Percentiles rank a stretch among this genome's conserved stretches.
Evolutionary conservation across 352 stramenopile species (phyloP).

Genomic region (Vaucheria bursata): DNA sequence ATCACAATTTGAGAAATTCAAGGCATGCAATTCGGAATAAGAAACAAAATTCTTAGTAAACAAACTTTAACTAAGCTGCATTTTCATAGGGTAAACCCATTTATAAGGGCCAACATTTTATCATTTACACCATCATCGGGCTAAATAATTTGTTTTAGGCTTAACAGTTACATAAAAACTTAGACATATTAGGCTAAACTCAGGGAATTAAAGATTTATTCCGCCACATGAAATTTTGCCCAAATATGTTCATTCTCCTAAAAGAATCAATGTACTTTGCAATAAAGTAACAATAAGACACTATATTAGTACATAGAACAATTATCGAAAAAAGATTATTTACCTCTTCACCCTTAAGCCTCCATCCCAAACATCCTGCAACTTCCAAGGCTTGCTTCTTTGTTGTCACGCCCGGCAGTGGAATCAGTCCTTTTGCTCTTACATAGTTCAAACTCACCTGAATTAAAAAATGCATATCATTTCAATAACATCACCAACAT

Average conservation of each 20-base stretch:
- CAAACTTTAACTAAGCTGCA: too few relatives aligned
- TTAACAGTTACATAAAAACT: not conserved
- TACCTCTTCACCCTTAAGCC: slow-evolving; percentile 23
- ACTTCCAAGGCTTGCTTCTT: slow-evolving; percentile 31
- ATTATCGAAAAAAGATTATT: not conserved
- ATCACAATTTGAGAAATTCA: too few relatives aligned
- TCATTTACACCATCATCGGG: too few relatives aligned
- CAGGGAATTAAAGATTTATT: too few relatives aligned
- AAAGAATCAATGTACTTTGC: not conserved
- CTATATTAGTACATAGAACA: slow-evolving; percentile 1
- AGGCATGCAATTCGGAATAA: too few relatives aligned
- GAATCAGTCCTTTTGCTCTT: slow-evolving; percentile 29
- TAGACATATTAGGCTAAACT: not conserved
- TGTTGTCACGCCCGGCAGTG: slow-evolving; percentile 33
- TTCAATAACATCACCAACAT: too few relatives aligned
- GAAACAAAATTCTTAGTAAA: too few relatives aligned
- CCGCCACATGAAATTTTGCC: not conserved
- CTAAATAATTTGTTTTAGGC: not conserved
- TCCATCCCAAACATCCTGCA: slow-evolving; percentile 34
- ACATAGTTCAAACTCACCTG: slow-evolving; percentile 4
- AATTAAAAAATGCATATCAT: too few relatives aligned
- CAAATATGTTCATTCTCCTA: not conserved
- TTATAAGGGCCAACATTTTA: too few relatives aligned
- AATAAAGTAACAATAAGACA: not conserved
- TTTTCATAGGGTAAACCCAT: too few relatives aligned